phyloP scores from a whole-genome alignment of 768 basidiomycete genomes.

The Hemileccinum impolitum region DNA sequence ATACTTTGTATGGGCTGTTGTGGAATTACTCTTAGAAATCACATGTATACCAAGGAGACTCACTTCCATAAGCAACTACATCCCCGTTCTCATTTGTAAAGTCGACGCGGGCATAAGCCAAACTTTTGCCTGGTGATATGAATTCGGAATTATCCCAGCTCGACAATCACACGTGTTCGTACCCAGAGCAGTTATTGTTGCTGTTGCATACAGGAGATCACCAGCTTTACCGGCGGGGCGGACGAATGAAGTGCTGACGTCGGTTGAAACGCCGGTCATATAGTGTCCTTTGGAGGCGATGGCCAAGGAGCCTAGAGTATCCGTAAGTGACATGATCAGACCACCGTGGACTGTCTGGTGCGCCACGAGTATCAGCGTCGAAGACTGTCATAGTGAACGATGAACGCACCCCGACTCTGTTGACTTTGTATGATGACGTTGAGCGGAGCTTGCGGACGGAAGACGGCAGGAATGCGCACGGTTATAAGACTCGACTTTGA shows the following conservation, averaged over 20 bases:
- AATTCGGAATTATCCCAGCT: neutral
- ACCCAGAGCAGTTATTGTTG: conserved; percentile 71
- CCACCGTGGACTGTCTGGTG: conserved; percentile 70
- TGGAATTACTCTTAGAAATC: conserved; percentile 1
- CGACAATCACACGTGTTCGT: neutral
- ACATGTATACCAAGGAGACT: conserved; percentile 22
- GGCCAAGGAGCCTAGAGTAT: conserved; percentile 82
- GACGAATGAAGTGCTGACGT: conserved; percentile 75
- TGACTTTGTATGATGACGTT: conserved; percentile 46
- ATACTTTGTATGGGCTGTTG: conserved; percentile 80
- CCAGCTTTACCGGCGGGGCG: conserved; percentile 71
- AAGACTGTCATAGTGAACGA: neutral
- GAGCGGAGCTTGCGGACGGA: neutral
- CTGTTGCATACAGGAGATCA: conserved; percentile 62
- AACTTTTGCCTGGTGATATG: conserved; percentile 55
- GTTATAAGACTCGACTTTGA: conserved; percentile 74
- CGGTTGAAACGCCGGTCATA: conserved; percentile 87
- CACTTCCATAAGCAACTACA: conserved; percentile 80
- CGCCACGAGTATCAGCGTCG: neutral
- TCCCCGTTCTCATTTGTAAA: conserved; percentile 64
- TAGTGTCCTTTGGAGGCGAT: conserved; percentile 77
- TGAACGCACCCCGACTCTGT: conserved; percentile 69
- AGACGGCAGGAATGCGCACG: conserved; percentile 38
- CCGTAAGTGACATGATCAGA: conserved; percentile 75
- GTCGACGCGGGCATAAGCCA: conserved; percentile 81